Evolutionary conservation across 2,329 filamentous ascomycete species (phyloP).

Genomic region (Fusarium sp.): DNA sequence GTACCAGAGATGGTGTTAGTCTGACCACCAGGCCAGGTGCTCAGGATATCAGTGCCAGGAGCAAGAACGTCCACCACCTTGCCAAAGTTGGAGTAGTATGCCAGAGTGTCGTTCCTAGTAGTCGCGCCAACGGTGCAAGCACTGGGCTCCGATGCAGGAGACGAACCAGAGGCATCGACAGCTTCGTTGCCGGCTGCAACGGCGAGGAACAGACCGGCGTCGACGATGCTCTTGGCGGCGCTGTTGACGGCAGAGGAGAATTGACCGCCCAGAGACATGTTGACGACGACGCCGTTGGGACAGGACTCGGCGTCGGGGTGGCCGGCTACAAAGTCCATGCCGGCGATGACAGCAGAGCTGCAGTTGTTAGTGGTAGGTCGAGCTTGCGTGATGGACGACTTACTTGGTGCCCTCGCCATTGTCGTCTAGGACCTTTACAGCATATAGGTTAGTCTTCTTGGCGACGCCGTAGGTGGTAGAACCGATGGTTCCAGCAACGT

Average conservation of each 20-base stretch:
- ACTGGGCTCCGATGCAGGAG: slow-evolving; percentile 59
- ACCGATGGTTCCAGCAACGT: slow-evolving; percentile 51
- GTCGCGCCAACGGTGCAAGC: slow-evolving; percentile 67
- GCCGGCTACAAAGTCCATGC: slow-evolving; percentile 57
- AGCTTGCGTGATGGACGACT: background rate
- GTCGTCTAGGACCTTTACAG: slow-evolving; percentile 59
- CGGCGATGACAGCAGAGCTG: slow-evolving; percentile 57
- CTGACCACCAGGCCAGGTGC: slow-evolving; percentile 59
- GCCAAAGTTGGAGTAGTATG: slow-evolving; percentile 66
- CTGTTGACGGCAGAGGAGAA: slow-evolving; percentile 60
- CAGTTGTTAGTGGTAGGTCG: background rate
- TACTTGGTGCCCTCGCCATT: slow-evolving; percentile 46
- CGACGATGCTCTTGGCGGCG: slow-evolving; percentile 59
- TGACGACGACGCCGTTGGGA: slow-evolving; percentile 61
- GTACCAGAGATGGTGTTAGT: slow-evolving; percentile 58
- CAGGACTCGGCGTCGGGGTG: slow-evolving; percentile 54
- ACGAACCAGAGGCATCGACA: slow-evolving; percentile 56
- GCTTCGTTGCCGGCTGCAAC: slow-evolving; percentile 67
- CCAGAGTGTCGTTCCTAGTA: slow-evolving; percentile 52
- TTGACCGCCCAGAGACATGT: slow-evolving; percentile 67
- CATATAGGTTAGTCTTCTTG: slow-evolving; percentile 57
- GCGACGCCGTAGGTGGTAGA: slow-evolving; percentile 53
- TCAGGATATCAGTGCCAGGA: slow-evolving; percentile 59
- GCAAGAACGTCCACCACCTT: slow-evolving; percentile 62
- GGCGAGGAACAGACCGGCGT: slow-evolving; percentile 62